Evolutionary conservation across 176 grass and related monocot species (phyloP).

Genomic region (Avena eriantha): DNA sequence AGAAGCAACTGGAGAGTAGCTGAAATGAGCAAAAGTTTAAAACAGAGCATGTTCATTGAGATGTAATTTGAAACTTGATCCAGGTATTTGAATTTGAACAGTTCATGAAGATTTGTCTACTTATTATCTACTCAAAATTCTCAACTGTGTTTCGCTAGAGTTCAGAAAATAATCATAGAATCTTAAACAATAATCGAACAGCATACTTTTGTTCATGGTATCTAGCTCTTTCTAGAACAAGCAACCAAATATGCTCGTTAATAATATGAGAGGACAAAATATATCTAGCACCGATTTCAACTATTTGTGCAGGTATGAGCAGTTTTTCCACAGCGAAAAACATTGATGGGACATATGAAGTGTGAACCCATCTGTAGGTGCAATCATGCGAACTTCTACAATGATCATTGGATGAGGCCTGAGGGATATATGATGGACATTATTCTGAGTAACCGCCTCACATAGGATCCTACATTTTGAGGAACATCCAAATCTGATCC

Average conservation of each 20-base stretch:
- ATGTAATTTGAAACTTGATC: conserved; percentile 8
- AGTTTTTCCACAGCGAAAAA: neutral
- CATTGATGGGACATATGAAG: conserved; percentile 21
- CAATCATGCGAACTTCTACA: neutral
- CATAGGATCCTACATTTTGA: conserved; percentile 10
- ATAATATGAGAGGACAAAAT: conserved; percentile 7
- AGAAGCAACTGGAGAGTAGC: conserved; percentile 2
- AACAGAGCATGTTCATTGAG: neutral
- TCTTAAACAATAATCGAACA: neutral
- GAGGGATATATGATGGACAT: neutral
- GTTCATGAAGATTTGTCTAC: conserved; percentile 22
- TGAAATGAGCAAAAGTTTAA: conserved; percentile 9
- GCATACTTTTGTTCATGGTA: neutral
- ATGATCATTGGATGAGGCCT: neutral
- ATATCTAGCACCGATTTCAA: neutral
- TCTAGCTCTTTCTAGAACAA: neutral
- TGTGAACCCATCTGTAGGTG: neutral
- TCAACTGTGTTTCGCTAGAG: neutral
- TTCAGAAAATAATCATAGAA: conserved; percentile 19
- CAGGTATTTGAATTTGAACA: neutral
- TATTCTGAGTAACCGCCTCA: neutral
- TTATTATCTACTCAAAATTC: neutral
- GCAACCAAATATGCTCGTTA: conserved; percentile 3
- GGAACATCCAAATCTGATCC: neutral
- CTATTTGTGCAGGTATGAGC: conserved; percentile 4